Evolutionary conservation across 2,329 filamentous ascomycete species (phyloP), one percentile per base, ranked within the genome.

Genomic region (Fonsecaea multimorphosa): DNA sequence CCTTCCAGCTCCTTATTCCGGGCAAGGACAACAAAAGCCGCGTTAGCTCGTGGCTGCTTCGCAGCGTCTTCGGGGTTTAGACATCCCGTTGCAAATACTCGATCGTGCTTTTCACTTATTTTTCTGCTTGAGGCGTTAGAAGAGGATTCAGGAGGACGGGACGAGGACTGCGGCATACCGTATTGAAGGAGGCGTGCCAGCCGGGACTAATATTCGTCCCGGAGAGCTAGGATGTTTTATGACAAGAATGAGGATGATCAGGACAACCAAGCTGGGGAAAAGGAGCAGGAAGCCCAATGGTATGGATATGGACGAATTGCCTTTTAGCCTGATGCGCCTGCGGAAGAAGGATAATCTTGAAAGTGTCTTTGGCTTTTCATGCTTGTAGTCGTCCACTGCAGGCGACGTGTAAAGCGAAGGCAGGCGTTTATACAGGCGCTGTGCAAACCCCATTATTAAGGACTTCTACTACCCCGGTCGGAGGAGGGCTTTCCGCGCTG

Each of bases 101-200:
- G 97, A 81, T 99, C 95, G 79, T 98, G 88, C 74, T 96, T 91
- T 80, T 98, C 95, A 80, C 91, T 97, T 74, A 99, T 99, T 87
- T 93, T 94, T 73, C 93, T 97, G 75, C 74, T n/a, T 60, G 27
- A 53, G 11, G 9, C 19, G 64, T 65, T 52, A 70, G 66, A 34
- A 51, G 29, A 11, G 27, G 36, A 55, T 16, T 1, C 40, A 24
- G 44, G 51, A 22, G 67, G 73, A 59, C 46, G 62, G 32, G 67
- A 22, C 11, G 32, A 44, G 61, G 32, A 9, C 36, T 49, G 64
- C 12, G 56, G 78, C 87, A 66, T 86, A 96, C 93, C 93, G 89
- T 80, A 97, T 96, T 56, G 91, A 87, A 46, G 94, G 94, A 70
- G 94, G 93, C 63, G 92, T 88, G 53, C 93, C 93, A 66, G 91